phyloP scores from a whole-genome alignment of 2,329 filamentous ascomycete genomes.

The Fusarium devonianum region DNA sequence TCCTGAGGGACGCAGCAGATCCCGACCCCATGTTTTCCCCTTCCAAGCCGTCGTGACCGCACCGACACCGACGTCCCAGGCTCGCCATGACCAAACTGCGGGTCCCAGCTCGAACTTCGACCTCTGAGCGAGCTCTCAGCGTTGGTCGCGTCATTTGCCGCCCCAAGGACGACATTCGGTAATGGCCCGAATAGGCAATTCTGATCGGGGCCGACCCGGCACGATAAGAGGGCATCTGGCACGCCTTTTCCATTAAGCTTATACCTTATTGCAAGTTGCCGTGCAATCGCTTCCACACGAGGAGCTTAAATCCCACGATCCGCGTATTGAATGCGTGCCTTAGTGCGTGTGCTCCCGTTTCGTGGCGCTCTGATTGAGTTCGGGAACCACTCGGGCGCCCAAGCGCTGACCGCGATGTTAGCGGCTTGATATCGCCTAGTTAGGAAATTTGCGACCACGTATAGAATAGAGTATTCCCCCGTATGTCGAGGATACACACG shows the following conservation, averaged over 20 bases:
- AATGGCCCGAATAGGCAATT: conserved; percentile 21
- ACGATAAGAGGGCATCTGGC: not conserved
- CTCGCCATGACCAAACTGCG: conserved; percentile 27
- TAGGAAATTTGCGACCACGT: too few species aligned
- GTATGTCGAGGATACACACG: too few species aligned
- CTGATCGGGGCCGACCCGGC: conserved; percentile 26
- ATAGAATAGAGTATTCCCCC: too few species aligned
- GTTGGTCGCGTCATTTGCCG: conserved; percentile 36
- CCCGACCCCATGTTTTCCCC: not conserved
- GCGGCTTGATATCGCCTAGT: too few species aligned
- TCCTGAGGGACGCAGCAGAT: conserved; percentile 2
- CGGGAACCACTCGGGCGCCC: too few species aligned
- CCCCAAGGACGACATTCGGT: conserved; percentile 31
- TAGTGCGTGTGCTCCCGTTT: too few species aligned
- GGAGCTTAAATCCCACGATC: too few species aligned
- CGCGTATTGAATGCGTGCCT: too few species aligned
- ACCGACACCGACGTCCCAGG: conserved; percentile 3
- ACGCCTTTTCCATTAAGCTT: conserved; percentile 19
- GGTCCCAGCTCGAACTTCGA: conserved; percentile 10
- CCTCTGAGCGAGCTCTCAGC: conserved; percentile 15
- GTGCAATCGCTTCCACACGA: too few species aligned
- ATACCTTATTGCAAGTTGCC: conserved; percentile 13
- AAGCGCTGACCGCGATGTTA: too few species aligned
- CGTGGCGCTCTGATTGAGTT: too few species aligned
- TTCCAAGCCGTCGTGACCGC: conserved; percentile 5